Base-by-base conservation (phyloP, 495 filamentous ascomycete species). In the Cenococcum geophilum region DNA sequence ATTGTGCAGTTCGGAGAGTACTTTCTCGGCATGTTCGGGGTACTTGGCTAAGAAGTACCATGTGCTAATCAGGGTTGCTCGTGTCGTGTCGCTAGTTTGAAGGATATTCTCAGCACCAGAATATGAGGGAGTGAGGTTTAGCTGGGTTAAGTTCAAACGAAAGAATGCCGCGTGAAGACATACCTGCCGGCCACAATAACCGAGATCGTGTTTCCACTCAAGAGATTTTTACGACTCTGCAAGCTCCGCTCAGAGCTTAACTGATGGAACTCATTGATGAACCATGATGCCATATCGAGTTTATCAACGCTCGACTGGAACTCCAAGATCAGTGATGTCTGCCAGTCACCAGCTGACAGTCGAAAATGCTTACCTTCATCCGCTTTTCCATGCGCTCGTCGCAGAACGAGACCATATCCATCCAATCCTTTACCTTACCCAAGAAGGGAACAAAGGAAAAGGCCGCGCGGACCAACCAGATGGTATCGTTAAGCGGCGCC, bases 321-420 rank as follows among this genome's bases (percentile, higher is more conserved):
- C 51, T 32, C 10, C 22, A 54, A 12, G 22, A 54, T 27, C 25
- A 54, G 32, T 18, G n/a, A n/a, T 23, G n/a, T 12, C 32, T 22
- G 11, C n/a, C 5, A 18, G 16, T 16, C 9, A 18, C 16, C 21
- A 54, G 27, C 27, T 32, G 6, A 6, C 6, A 32, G 27, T 32
- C 27, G 10, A 43, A n/a, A 18, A 48, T n/a, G 25, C 35, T 20
- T 47, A 59, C 61, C 40, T 60, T 10, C 61, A 64, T 21, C 21
- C 61, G 57, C 25, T 23, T 22, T 27, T n/a, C n/a, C 57, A 64
- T 64, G 4, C 25, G 43, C 34, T 60, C 32, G 5, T 59, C 55
- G 47, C 60, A 63, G 42, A 63, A 63, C 0, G 25, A 4, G 6
- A 55, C 58, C 57, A 60, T 60, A 5, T 55, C 25, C 59, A 61